These are phyloP conservation scores for Lathyrus oleraceus DNA, from an alignment of 306 rosid genomes.

Conservation along the genomic window DNA sequence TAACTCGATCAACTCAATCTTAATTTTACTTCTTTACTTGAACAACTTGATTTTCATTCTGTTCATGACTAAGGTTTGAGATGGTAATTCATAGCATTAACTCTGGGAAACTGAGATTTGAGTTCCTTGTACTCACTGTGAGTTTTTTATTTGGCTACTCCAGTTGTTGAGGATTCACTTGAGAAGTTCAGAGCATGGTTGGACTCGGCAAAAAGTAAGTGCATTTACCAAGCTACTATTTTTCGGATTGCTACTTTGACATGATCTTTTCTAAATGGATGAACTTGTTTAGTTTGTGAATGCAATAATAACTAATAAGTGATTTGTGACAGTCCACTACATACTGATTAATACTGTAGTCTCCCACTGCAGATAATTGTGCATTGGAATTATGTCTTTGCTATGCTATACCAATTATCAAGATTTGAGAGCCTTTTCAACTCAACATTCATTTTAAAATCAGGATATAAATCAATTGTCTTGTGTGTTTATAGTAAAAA, in stretches of 20 bases:
- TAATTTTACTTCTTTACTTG: constrained; percentile 4
- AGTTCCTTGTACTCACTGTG: constrained; percentile 30
- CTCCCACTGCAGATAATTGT: constrained; percentile 13
- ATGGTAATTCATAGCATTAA: constrained; percentile 11
- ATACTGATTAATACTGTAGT: constrained; percentile 26
- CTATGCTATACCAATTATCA: neutral
- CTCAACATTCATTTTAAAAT: constrained; percentile 11
- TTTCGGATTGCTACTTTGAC: neutral
- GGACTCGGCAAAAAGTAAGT: constrained; percentile 98
- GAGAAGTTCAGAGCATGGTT: constrained; percentile 62
- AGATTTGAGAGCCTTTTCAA: constrained; percentile 20
- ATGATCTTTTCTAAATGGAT: constrained; percentile 29
- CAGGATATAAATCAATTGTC: constrained; percentile 3
- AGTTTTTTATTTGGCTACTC: constrained; percentile 33
- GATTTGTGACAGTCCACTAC: neutral
- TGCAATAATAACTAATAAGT: neutral
- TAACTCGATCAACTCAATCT: constrained; percentile 17
- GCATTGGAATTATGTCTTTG: constrained; percentile 22
- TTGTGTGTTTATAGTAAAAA: constrained; percentile 1
- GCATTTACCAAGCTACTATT: constrained; percentile 7
- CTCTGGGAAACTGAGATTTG: constrained; percentile 13
- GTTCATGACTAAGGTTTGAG: neutral
- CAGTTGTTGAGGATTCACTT: constrained; percentile 75
- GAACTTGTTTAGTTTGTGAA: constrained; percentile 27
- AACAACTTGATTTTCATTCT: neutral